Evolutionary conservation across 2,329 filamentous ascomycete species (phyloP), one percentile per base, ranked within the genome.

Genomic region (Claviceps sorghi): DNA sequence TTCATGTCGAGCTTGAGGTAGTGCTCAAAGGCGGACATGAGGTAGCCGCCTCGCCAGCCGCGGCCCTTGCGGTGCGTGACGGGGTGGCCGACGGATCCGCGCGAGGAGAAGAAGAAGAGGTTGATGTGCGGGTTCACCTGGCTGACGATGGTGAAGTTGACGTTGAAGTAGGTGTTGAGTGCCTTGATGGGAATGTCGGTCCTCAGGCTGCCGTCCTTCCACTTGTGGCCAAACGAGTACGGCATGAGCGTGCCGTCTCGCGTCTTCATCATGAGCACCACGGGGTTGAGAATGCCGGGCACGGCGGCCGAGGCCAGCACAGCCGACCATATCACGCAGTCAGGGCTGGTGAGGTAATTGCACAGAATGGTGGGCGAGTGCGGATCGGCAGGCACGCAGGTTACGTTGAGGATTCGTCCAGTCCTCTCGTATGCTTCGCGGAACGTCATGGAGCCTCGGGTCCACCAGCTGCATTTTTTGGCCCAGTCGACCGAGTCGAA

Each of bases 261-360:
- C 51, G 78, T 86, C 71, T 95, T 95, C 74, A 95, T 90, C 73
- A 88, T 87, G 8, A 98, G 80, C 1, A 98, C 91, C 2, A 94
- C 87, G 0, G 93, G 93, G 62, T 97, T 97, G 38, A 97, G 72
- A 53, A 98, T 97, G 1, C 93, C 93, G 0, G 93, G 93, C 0
- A 98, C 93, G 4, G 93, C 93, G 4, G 93, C 93, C 6, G 90
- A 96, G 1, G 93, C 93, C 45, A 98, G 72, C 3, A 97, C 89
- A 2, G 93, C 91, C 11, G 89, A 95, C 93, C 94, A 98, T 56
- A 98, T 94, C 42, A 98, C 93, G 64, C 93, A 98, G 70, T 98
- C 89, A 0, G 93, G 93, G 22, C 86, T 86, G 1, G 93, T 97
- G 34, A 96, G 78, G 65, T 97, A 95, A 69, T 98, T 98, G 63